Base-by-base conservation (phyloP, 208 protist species). In the Vickermania ingenoplastis region DNA sequence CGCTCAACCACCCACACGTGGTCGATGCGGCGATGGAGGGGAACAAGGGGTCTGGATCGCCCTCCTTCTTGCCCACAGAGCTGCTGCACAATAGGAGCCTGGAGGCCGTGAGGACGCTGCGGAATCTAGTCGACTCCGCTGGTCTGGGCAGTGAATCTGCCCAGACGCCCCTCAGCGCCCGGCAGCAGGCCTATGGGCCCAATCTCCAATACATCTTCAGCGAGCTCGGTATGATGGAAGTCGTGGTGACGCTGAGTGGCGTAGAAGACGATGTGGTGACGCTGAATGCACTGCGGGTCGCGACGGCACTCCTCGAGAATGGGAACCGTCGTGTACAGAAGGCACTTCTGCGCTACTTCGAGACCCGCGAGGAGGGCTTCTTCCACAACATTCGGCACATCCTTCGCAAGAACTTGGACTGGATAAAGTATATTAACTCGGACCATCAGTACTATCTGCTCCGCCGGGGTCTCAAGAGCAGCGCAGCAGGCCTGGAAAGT, bases 281-380 rank as follows among this genome's bases (percentile, higher is more conserved):
- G 14, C 78, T 85, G 59, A 82, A 71, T 63, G 82, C 83, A 1
- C 57, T 83, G 0, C 77, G 73, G 0, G 73, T 94, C 13, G 72
- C 74, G 50, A 73, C 81, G 1, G 79, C 75, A 5, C 60, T 91
- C 2, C 73, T 94, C 3, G 81, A 94, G 36, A 81, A 80, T 29
- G 87, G 87, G 52, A 94, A 94, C 65, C 50, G 54, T 24, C 58
- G 61, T 17, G 81, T 87, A 51, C 83, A 94, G 74, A 59, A 65
- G 0, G 30, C 65, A 1, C 54, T 90, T 36, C 57, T 91, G n/a
- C 7, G 63, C 24, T 86, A 84, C 65, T 90, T 88, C 65, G 41
- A 74, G 48, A 76, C 78, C 2, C 75, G 71, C 13, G 77, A 91
- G 57, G 82, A 85, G 51, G 53, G 64, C 53, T 91, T 94, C 56